Evolutionary conservation across 805 yeast genomes (phyloP).

Genomic region (Candida boidinii): DNA sequence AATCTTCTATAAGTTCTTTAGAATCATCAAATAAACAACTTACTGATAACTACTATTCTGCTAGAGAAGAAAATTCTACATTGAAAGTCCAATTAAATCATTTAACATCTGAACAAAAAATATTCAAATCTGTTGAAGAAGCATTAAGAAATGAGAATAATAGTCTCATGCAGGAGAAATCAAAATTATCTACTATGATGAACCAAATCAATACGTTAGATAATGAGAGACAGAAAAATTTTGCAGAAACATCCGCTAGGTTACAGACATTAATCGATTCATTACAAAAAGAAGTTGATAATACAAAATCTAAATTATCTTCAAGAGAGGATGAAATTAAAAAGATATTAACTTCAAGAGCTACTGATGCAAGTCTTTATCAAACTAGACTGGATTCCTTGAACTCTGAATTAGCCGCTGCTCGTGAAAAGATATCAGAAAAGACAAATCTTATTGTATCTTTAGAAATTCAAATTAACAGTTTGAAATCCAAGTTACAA

Average conservation of each 20-base stretch:
- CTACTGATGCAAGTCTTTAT: conserved; percentile 44
- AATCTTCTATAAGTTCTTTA: conserved; percentile 33
- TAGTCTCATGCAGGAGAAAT: conserved; percentile 48
- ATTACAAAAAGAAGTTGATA: conserved; percentile 37
- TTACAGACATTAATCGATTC: conserved; percentile 40
- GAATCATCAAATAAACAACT: conserved; percentile 40
- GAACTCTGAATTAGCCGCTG: conserved; percentile 31
- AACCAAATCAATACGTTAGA: conserved; percentile 52
- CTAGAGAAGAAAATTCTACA: conserved; percentile 36
- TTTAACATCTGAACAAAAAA: conserved; percentile 44
- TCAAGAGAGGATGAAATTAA: conserved; percentile 44
- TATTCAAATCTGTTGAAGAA: conserved; percentile 39
- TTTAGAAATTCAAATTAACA: conserved; percentile 28
- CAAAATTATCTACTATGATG: conserved; percentile 47
- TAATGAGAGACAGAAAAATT: conserved; percentile 49
- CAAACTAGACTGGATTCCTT: conserved; percentile 55
- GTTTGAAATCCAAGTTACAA: no score
- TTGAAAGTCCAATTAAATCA: conserved; percentile 37
- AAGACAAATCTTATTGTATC: conserved; percentile 32
- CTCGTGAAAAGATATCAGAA: conserved; percentile 32
- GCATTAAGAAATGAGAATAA: conserved; percentile 45
- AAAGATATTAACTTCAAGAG: conserved; percentile 42
- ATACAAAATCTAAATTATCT: conserved; percentile 36
- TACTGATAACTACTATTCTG: conserved; percentile 46
- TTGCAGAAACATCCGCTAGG: conserved; percentile 40